Conservation (phyloP, 2,329 filamentous ascomycete species). For the Epichloe uncinata region DNA sequence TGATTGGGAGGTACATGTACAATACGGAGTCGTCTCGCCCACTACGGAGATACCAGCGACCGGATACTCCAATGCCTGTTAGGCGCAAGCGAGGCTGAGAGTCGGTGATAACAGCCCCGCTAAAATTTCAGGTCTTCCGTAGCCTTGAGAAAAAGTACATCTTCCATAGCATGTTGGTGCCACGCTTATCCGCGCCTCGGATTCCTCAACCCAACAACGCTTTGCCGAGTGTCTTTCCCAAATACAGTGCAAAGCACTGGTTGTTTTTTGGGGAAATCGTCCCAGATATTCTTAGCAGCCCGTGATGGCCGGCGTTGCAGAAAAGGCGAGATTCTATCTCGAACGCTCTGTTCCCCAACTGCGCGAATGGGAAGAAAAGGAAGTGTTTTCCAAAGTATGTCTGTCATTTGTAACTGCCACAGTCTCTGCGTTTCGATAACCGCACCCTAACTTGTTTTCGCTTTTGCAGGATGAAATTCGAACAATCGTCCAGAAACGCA, state of each 20-base stretch:
- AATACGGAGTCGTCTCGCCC: no score
- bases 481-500: conserved; percentile 78
- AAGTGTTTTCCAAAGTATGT: conserved; percentile 68
- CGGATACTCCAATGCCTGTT: not conserved
- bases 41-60: not conserved
- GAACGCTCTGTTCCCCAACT: conserved; percentile 88
- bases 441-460: not conserved
- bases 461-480: conserved; percentile 71
- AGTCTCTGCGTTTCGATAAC: not conserved
- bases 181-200: not conserved
- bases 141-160: conserved; percentile 12
- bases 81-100: conserved; percentile 3
- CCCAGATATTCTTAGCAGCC: not conserved
- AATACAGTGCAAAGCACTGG: not conserved
- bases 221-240: not conserved
- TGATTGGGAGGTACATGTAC: no score
- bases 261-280: no score
- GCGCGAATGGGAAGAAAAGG: conserved; percentile 81
- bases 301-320: conserved; percentile 70
- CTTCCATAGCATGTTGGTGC: conserved; percentile 44
- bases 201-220: not conserved
- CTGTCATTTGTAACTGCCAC: not conserved
- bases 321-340: conserved; percentile 90
- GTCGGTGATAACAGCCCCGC: conserved; percentile 7
- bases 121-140: conserved; percentile 11